Percentiles rank a stretch among this genome's conserved stretches.
These are phyloP conservation scores for Nemania bipapillata DNA, from an alignment of 2,329 filamentous ascomycete species.

Conservation along the genomic window DNA sequence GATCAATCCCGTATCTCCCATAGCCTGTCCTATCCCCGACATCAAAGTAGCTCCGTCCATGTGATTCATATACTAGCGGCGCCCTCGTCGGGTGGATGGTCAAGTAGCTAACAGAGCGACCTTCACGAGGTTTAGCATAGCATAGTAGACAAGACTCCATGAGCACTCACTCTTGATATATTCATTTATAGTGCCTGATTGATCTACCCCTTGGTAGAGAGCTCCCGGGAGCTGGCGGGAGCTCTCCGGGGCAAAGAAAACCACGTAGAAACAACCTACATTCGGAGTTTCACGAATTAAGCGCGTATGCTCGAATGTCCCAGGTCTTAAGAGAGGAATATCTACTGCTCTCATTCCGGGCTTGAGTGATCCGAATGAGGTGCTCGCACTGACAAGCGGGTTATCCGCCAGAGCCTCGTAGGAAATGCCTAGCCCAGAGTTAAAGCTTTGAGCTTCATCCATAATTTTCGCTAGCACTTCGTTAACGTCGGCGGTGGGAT, in stretches of 20 bases:
- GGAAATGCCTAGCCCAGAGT: constrained; percentile 61
- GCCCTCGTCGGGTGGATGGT: constrained; percentile 40
- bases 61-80: constrained; percentile 39
- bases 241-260: constrained; percentile 51
- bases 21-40: constrained; percentile 30
- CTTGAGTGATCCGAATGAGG: constrained; percentile 18
- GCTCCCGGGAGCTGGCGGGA: constrained; percentile 8
- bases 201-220: constrained; percentile 20
- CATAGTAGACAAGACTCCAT: not conserved
- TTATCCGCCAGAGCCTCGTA: constrained; percentile 61
- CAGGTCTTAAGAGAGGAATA: constrained; percentile 58
- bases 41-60: constrained; percentile 41
- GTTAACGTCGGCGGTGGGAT: constrained; percentile 56
- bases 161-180: constrained; percentile 17
- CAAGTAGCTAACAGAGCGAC: constrained; percentile 25
- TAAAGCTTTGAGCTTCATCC: constrained; percentile 48
- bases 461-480: constrained; percentile 66
- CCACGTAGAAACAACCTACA: constrained; percentile 55
- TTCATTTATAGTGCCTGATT: constrained; percentile 30
- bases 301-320: constrained; percentile 57
- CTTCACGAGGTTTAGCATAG: constrained; percentile 18
- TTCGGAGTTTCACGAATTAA: constrained; percentile 60
- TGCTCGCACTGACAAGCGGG: constrained; percentile 25
- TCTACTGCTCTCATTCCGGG: constrained; percentile 61
- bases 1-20: constrained; percentile 38